Evolutionary conservation across 176 grass and related monocot genomes (phyloP), one percentile per base, ranked within the genome.

Genomic region (Triticum monococcum): DNA sequence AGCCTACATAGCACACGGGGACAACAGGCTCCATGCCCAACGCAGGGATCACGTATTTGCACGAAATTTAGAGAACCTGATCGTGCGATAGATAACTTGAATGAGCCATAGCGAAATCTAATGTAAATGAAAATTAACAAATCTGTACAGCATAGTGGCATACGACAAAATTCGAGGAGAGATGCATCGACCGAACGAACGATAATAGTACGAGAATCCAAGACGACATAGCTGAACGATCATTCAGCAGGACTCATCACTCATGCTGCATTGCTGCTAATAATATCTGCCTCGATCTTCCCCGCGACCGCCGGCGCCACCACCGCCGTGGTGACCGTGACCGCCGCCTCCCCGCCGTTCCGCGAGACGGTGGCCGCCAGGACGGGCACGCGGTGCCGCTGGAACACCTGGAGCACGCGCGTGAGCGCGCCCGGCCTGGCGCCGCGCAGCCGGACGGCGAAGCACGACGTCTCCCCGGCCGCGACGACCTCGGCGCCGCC

Each of bases 241-340:
- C 33, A 22, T 18, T 52, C 25, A 52, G 16, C 0, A 52, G 5
- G 30, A 41, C 40, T 38, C 37, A 0, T 38, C 37, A 38, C 37
- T 66, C 79, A 80, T 30, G 24, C 61, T 30, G 24, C 61, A 76
- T 50, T 52, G 65, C 33, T 37, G n/a, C 40, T 41, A 11, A 90
- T 35, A 60, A 93, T 87, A 3, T 90, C 83, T 10, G 45, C 26
- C 64, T 86, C 88, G 17, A 93, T 93, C 88, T 37, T 77, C 13
- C 80, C 73, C 26, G 56, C 37, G 66, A 56, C 32, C 11, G 31
- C 33, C 16, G 56, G 72, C 1, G 33, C 43, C 67, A 73, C 43
- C 2, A 35, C 22, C 6, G 36, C 32, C 26, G 86, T 82, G 6
- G 86, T 89, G 61, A 87, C 80, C 7, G 84, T 84, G 22, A 91